A percentile compares a stretch with the other conserved stretches of the same genome.
phyloP scores from a whole-genome alignment of 768 basidiomycete species.

The Hygrocybe coccinea region DNA sequence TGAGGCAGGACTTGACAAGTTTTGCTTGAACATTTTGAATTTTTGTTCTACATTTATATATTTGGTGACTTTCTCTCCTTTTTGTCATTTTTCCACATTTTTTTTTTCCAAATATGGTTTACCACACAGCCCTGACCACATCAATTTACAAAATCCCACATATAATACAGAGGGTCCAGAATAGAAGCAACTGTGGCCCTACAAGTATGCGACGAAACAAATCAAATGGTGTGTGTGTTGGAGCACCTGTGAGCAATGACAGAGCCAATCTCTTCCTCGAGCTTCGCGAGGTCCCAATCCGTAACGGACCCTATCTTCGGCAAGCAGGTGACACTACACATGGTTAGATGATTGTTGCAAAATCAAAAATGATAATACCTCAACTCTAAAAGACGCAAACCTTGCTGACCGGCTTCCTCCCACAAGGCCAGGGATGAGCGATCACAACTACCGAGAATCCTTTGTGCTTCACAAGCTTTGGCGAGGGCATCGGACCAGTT shows the following conservation, averaged over 20 bases:
- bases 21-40: too few species aligned
- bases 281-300: constrained; percentile 6
- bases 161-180: too few species aligned
- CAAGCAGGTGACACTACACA: background rate
- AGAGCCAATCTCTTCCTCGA: constrained; percentile 16
- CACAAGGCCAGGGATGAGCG: background rate
- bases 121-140: too few species aligned
- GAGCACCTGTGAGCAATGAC: constrained; percentile 12
- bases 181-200: too few species aligned
- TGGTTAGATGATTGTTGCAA: background rate
- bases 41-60: too few species aligned
- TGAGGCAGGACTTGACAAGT: too few species aligned
- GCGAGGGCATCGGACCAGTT: background rate
- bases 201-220: too few species aligned
- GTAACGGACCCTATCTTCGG: background rate
- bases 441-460: background rate
- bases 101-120: too few species aligned
- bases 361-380: background rate
- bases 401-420: background rate
- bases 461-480: background rate
- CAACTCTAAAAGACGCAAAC: background rate
- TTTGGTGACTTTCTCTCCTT: too few species aligned
- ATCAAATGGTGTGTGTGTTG: too few species aligned
- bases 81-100: too few species aligned
- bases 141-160: too few species aligned